phyloP scores from a whole-genome alignment of 177 flowering plant genomes.

The Vitis hybrid region DNA sequence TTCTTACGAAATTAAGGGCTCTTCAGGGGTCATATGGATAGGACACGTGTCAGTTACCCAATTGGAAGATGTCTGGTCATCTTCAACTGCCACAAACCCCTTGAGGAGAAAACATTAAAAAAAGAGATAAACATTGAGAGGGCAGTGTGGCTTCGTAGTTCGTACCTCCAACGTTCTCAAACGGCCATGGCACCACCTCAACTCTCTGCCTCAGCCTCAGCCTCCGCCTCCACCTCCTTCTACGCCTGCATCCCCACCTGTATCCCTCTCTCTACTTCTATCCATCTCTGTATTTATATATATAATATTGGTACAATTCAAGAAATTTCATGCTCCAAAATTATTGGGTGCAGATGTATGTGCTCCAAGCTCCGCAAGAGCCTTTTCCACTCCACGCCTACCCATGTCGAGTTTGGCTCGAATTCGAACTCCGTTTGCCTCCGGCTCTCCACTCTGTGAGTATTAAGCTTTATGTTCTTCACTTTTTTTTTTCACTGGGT shows the following conservation, averaged over 20 bases:
- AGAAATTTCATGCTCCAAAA: too few species aligned
- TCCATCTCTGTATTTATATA: not conserved
- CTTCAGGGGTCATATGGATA: not conserved
- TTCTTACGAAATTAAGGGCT: too few species aligned
- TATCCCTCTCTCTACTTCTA: slow-evolving; percentile 14
- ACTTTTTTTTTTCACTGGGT: not conserved
- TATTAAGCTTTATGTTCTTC: not conserved
- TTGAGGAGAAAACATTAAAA: not conserved
- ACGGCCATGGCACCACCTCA: slow-evolving; percentile 35
- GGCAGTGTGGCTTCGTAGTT: not conserved
- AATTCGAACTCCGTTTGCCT: slow-evolving; percentile 25
- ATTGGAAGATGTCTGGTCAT: not conserved
- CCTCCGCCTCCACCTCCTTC: slow-evolving; percentile 21
- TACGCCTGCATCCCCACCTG: slow-evolving; percentile 27
- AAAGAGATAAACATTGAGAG: slow-evolving; percentile 7
- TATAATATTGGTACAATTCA: not conserved
- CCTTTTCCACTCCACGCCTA: slow-evolving; percentile 18
- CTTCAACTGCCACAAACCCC: slow-evolving; percentile 1
- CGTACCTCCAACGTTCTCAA: not conserved
- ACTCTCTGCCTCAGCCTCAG: slow-evolving; percentile 17
- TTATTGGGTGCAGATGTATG: slow-evolving; percentile 24
- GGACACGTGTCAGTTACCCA: not conserved
- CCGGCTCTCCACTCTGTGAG: slow-evolving; percentile 59
- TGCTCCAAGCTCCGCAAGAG: slow-evolving; percentile 12
- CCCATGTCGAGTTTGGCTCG: slow-evolving; percentile 19